Base-by-base conservation (phyloP, 2,329 filamentous ascomycete species). In the Cryphonectria radicalis region DNA sequence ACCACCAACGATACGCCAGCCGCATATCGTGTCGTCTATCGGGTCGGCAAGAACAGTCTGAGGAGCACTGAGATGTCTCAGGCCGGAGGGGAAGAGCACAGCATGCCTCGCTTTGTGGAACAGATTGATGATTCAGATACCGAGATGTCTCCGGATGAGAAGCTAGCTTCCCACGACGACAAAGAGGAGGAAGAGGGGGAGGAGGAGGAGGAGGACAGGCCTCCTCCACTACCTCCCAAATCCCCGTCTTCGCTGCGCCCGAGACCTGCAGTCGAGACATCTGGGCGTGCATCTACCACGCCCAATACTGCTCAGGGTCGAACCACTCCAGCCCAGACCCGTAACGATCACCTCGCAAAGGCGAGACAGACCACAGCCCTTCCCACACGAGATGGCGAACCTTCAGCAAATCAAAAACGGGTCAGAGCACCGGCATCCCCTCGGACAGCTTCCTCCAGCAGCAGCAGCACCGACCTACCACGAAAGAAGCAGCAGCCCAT, bases 11-110 rank as follows among this genome's bases (percentile, higher is more conserved):
- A 70, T 71, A 77, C 5, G 3, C 40, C 66, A 42, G 76, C 81
- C 2, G 83, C 81, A 0, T 89, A 88, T 72, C 84, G 88, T 25
- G 84, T 90, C 4, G 89, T 91, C 0, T 91, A 91, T 75, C 85
- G 84, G 46, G 85, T 89, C 73, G 87, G 84, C 73, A 87, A 83
- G 72, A 89, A 84, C 76, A 88, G 80, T 76, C 81, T 84, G 40
- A 81, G 79, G 57, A 84, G 77, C 22, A 84, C 82, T 0, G 76
- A 76, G 14, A 76, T 78, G 60, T 76, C 77, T n/a, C 75, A 75
- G 42, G 76, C 77, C 13, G 75, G 78, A 8, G 74, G 73, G n/a
- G 72, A 72, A 40, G 72, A 71, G 25, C 35, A 69, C 22, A 66
- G 71, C 19, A 35, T 70, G 14, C 68, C 66, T 55, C 70, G 73